Evolutionary conservation across 768 basidiomycete species (phyloP).

Genomic region (Cystofilobasidium bisporidii): DNA sequence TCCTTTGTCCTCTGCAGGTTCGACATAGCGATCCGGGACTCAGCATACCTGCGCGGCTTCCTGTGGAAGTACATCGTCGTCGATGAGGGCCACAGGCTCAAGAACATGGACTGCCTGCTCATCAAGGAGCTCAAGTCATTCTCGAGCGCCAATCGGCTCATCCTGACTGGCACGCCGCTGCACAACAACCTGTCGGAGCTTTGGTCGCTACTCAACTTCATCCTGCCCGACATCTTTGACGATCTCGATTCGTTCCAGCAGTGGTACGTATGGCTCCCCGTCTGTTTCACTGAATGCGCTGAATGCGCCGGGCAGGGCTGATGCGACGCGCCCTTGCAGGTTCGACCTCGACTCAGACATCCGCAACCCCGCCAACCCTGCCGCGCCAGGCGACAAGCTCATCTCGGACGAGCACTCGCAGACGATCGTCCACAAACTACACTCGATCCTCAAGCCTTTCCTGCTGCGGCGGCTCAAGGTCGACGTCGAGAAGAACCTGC

Average conservation of each 20-base stretch:
- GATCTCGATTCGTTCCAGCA: slow-evolving; percentile 83
- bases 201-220: slow-evolving; percentile 91
- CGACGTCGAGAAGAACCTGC: slow-evolving; percentile 81
- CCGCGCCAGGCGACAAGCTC: slow-evolving; percentile 5
- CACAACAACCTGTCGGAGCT: slow-evolving; percentile 93
- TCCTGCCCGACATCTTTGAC: slow-evolving; percentile 84
- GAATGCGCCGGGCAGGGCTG: no score
- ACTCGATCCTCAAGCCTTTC: slow-evolving; percentile 90
- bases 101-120: slow-evolving; percentile 85
- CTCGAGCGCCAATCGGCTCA: slow-evolving; percentile 71
- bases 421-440: slow-evolving; percentile 65
- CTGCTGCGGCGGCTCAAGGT: slow-evolving; percentile 80
- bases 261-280: no score
- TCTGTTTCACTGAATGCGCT: no score
- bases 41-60: slow-evolving; percentile 11
- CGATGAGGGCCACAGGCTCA: slow-evolving; percentile 65
- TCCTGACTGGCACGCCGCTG: slow-evolving; percentile 89
- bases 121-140: slow-evolving; percentile 86
- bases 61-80: slow-evolving; percentile 68
- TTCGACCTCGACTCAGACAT: slow-evolving; percentile 35
- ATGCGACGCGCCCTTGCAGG: slow-evolving; percentile 9
- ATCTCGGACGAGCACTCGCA: slow-evolving; percentile 43
- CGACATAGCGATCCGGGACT: slow-evolving; percentile 25
- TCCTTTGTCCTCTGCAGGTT: not conserved
- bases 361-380: slow-evolving; percentile 28